A percentile compares a stretch with the other conserved stretches of the same genome.
Evolutionary conservation across 306 rosid genomes (phyloP).

Genomic region (Glycine latifolia): DNA sequence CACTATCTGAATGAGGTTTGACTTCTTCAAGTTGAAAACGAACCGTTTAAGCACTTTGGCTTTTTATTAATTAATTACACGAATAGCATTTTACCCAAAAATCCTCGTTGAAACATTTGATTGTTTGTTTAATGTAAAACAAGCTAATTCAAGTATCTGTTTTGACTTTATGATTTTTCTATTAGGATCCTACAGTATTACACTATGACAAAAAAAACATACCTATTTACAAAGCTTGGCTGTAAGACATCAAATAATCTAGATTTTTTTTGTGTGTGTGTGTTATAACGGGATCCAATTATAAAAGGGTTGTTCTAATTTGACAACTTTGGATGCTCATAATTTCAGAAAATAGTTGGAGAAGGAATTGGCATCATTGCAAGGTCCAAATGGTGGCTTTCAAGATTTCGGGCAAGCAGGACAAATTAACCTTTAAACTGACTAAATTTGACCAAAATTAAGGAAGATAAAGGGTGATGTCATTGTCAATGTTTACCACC

Average conservation of each 20-base stretch:
- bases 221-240: background rate
- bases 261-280: background rate
- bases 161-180: background rate
- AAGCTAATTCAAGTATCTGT: background rate
- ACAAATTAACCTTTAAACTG: background rate
- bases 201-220: conserved; percentile 1
- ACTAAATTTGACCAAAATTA: background rate
- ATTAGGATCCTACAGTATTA: background rate
- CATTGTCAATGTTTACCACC: conserved; percentile 23
- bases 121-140: background rate
- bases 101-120: background rate
- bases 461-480: conserved; percentile 1
- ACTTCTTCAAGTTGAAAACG: background rate
- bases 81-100: background rate
- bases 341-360: background rate
- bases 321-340: background rate
- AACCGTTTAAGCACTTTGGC: background rate
- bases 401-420: background rate
- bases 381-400: background rate
- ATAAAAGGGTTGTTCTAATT: background rate
- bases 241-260: background rate
- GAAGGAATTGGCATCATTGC: background rate
- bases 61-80: background rate
- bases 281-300: background rate
- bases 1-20: background rate